Evolutionary conservation across 2,329 filamentous ascomycete species (phyloP).

Genomic region (Exophiala lecanii-corni): DNA sequence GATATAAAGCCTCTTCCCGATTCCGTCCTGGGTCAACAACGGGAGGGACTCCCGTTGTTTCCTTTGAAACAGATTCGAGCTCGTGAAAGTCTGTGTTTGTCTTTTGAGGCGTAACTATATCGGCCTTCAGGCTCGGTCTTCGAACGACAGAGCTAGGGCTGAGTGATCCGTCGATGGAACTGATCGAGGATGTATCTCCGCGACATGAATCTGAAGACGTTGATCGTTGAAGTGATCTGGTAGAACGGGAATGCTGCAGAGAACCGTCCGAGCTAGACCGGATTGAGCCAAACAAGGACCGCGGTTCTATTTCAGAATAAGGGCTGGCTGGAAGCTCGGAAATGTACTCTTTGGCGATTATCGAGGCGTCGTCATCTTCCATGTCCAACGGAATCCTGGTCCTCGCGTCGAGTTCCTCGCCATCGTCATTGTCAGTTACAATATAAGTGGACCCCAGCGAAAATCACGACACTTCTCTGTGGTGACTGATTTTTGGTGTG

Average conservation of each 20-base stretch:
- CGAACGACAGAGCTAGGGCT: constrained; percentile 17
- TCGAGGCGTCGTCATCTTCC: constrained; percentile 12
- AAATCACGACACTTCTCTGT: constrained; percentile 6
- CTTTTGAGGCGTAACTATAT: too few relatives aligned
- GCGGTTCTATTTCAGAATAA: constrained; percentile 8
- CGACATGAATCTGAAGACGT: background rate
- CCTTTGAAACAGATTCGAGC: too few relatives aligned
- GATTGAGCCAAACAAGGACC: constrained; percentile 9
- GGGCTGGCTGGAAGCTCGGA: constrained; percentile 23
- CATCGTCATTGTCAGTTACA: background rate
- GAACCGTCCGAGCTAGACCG: constrained; percentile 14
- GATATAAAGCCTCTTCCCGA: too few relatives aligned
- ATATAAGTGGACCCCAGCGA: too few relatives aligned
- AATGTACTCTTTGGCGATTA: constrained; percentile 26
- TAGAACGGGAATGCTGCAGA: constrained; percentile 9
- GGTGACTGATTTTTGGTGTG: too few relatives aligned
- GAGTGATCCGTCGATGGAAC: constrained; percentile 3
- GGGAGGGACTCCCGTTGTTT: too few relatives aligned
- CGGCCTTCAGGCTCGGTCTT: constrained; percentile 4
- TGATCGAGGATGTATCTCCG: constrained; percentile 2
- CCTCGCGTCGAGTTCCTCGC: background rate
- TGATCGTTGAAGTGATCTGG: constrained; percentile 9
- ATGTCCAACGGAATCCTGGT: background rate
- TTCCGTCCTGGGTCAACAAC: too few relatives aligned
- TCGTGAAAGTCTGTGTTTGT: too few relatives aligned